These are phyloP conservation scores for carrot (Daucus carota) DNA, from an alignment of 129 eudicot genomes.

Conservation along the genomic window DH1_v3.0 NC_030382.2:49751501-49752000, in stretches of 20 bases:
- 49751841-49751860: constrained; percentile 10
- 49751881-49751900: constrained; percentile 25
- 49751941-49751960: constrained; percentile 20
- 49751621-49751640: constrained; percentile 35
- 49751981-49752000: constrained; percentile 35
- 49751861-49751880: constrained; percentile 34
- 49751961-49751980: constrained; percentile 15
- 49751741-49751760: constrained; percentile 7
- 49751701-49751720: constrained; percentile 23
- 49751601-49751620: constrained; percentile 29
- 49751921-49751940: constrained; percentile 21
- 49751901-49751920: constrained; percentile 25
- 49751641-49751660: constrained; percentile 42
- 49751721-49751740: constrained; percentile 13
- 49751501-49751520: constrained; percentile 20
- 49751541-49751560: constrained; percentile 20
- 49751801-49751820: constrained; percentile 25
- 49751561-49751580: constrained; percentile 22
- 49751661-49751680: constrained; percentile 32
- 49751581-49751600: constrained; percentile 22
- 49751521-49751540: constrained; percentile 17
- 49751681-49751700: constrained; percentile 18
- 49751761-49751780: background rate
- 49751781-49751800: constrained; percentile 25
- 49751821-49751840: constrained; percentile 17